Evolutionary conservation across 306 rosid genomes (phyloP), one percentile per base, ranked within the genome.

Genomic region (Abrus precatorius): DNA sequence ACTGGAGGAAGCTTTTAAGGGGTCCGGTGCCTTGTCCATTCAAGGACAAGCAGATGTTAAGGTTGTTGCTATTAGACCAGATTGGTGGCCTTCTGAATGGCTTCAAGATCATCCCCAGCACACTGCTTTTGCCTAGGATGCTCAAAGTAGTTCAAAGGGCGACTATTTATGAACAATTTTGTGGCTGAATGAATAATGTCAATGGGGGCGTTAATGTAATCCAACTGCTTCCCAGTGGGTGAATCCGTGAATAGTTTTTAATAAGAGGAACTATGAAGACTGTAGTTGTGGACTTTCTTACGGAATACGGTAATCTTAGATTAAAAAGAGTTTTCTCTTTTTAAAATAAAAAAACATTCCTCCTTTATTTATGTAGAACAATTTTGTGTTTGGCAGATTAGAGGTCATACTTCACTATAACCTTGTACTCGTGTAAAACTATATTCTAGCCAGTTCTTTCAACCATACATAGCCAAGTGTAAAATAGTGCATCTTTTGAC

Each of bases 1-100:
- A 45, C 77, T 95, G 69, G 97, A 91, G 53, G 89, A 84, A 54
- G 92, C 92, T 47, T 88, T 90, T 12, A 90, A 87, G 78, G 78
- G 79, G 57, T 88, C 91, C 7, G 45, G 83, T 73, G 29, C 85
- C 13, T 86, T 95, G 78, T 84, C 75, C 49, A 55, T 93, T 68
- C 82, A 76, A 82, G 97, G 94, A 47, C 88, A 81, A 49, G 87
- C 93, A 44, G 81, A 85, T 49, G 81, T 93, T 34, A 90, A 86
- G 85, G 92, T 90, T 66, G 86, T 93, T 33, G 86, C 91, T 52
- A 48, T 80, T 60, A 89, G 88, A 76, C 94, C 97, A 30, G 85
- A 84, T 61, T 87, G 90, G 90, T 87, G 90, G 90, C 90, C 86
- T 68, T 77, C 84, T 73, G 87, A 84, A 66, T 87, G 90, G 90